Conservation (phyloP, 805 yeast species). For the Ogataea paradorogensis region DNA sequence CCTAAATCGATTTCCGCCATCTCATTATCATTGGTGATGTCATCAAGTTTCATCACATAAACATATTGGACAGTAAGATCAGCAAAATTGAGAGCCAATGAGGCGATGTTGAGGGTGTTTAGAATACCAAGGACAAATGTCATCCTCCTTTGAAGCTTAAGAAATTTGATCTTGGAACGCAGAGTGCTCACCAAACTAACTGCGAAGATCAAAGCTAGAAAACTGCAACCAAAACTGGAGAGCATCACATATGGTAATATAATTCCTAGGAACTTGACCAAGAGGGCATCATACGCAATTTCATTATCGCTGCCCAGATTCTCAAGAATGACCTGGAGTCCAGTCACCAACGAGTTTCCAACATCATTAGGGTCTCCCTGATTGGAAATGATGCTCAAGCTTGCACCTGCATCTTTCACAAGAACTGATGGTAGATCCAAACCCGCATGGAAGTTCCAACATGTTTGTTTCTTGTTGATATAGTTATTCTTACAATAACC, state of each 20-base stretch:
- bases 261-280: slow-evolving; percentile 14
- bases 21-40: slow-evolving; percentile 14
- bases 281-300: slow-evolving; percentile 17
- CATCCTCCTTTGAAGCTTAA: slow-evolving; percentile 6
- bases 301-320: slow-evolving; percentile 25
- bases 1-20: slow-evolving; percentile 21
- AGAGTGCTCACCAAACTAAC: slow-evolving; percentile 15
- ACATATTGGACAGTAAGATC: slow-evolving; percentile 16
- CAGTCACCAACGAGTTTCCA: slow-evolving; percentile 40
- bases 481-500: slow-evolving; percentile 47
- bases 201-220: slow-evolving; percentile 15
- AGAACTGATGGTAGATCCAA: slow-evolving; percentile 47
- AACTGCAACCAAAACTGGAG: slow-evolving; percentile 11
- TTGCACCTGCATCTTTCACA: slow-evolving; percentile 49
- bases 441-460: slow-evolving; percentile 39
- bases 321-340: slow-evolving; percentile 37
- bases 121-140: slow-evolving; percentile 8
- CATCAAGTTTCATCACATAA: slow-evolving; percentile 19
- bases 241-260: slow-evolving; percentile 16
- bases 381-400: slow-evolving; percentile 40
- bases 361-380: slow-evolving; percentile 37
- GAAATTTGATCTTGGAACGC: slow-evolving; percentile 17
- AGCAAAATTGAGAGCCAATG: slow-evolving; percentile 10
- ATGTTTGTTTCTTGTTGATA: slow-evolving; percentile 22
- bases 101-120: slow-evolving; percentile 6